Percentiles rank a stretch among this genome's conserved stretches.
These are phyloP conservation scores for Backusella liffmaniae DNA, from an alignment of 192 early-diverging fungal species.

Conservation along the genomic window DNA sequence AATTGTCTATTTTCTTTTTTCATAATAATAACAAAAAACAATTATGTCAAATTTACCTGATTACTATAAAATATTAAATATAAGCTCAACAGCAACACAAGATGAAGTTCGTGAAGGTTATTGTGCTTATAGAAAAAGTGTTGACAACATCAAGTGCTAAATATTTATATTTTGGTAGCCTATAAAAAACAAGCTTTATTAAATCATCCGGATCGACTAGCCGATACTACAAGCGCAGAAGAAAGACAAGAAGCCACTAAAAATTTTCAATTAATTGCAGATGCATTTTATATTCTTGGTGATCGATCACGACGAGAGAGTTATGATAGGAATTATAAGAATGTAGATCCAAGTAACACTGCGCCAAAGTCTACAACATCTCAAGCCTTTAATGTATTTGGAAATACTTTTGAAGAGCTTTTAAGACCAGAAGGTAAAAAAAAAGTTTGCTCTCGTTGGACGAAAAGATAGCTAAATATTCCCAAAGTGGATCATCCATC, in stretches of 20 bases:
- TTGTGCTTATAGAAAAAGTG: not conserved
- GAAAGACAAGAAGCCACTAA: constrained; percentile 24
- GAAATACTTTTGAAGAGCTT: constrained; percentile 30
- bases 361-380: not conserved
- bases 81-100: constrained; percentile 17
- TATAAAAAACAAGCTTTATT: constrained; percentile 33
- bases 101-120: constrained; percentile 35
- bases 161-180: constrained; percentile 1
- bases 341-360: not conserved
- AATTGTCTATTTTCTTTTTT: not conserved
- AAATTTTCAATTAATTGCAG: constrained; percentile 26
- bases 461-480: not conserved
- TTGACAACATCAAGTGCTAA: not conserved
- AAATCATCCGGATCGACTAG: constrained; percentile 30
- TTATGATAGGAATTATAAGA: constrained; percentile 22
- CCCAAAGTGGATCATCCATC: constrained; percentile 26
- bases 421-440: constrained; percentile 24
- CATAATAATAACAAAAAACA: not conserved
- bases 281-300: constrained; percentile 29
- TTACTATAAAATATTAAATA: constrained; percentile 31
- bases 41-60: constrained; percentile 30
- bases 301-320: constrained; percentile 22
- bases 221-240: not conserved
- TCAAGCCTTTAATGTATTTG: constrained; percentile 22
- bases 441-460: too few relatives aligned